A percentile compares a stretch with the other conserved stretches of the same genome.
Evolutionary conservation across 2,329 filamentous ascomycete species (phyloP).

Genomic region (Lecanicillium sp.): DNA sequence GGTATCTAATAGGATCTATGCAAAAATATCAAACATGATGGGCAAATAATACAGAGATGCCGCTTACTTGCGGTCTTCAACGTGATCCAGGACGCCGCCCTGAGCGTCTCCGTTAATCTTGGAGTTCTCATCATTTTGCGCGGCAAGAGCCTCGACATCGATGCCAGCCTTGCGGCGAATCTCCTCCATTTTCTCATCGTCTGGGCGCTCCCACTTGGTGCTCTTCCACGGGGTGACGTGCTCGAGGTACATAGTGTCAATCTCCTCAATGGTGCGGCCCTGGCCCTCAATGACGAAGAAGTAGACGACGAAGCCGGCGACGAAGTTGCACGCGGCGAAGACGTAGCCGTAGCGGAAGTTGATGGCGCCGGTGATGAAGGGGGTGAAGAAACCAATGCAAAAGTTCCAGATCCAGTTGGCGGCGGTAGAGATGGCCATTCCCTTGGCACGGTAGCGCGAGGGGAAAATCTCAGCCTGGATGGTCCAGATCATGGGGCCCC

Average conservation of each 20-base stretch:
- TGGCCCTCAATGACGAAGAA: constrained; percentile 73
- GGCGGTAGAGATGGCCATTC: constrained; percentile 54
- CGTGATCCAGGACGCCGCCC: constrained; percentile 10
- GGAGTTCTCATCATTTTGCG: constrained; percentile 6
- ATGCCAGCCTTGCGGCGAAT: constrained; percentile 37
- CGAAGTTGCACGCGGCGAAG: constrained; percentile 65
- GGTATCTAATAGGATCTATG: too few species aligned
- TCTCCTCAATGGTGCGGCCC: constrained; percentile 69
- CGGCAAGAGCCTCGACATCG: constrained; percentile 26
- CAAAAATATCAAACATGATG: too few species aligned
- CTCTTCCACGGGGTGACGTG: constrained; percentile 59
- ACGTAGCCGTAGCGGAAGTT: constrained; percentile 71
- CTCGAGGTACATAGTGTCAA: constrained; percentile 71
- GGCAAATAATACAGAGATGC: too few species aligned
- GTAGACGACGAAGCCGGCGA: constrained; percentile 61
- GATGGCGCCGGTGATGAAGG: constrained; percentile 68
- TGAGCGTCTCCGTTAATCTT: constrained; percentile 7
- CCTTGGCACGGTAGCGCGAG: constrained; percentile 53
- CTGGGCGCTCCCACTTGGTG: constrained; percentile 43
- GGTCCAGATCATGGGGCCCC: constrained; percentile 61
- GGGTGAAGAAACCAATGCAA: constrained; percentile 69
- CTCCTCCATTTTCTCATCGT: constrained; percentile 37
- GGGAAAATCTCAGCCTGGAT: constrained; percentile 61
- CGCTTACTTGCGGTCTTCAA: background rate
- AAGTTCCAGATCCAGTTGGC: constrained; percentile 71